Percentiles rank a stretch among this genome's conserved stretches.
Conservation (phyloP, 305 asterid genomes). For the Fraxinus latifolia region DNA sequence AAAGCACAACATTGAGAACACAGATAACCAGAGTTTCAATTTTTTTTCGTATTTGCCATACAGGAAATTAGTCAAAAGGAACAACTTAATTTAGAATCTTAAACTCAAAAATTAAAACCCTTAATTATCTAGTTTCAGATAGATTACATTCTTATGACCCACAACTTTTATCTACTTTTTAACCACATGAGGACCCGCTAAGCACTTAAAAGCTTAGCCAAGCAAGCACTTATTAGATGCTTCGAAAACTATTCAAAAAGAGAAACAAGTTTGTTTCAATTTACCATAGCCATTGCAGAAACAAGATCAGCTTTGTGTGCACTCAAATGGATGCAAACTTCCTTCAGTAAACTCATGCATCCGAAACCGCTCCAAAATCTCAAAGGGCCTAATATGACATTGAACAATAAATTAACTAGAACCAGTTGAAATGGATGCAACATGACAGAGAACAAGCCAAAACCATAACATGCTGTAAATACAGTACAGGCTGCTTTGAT, state of each 20-base stretch:
- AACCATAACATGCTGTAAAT: not conserved
- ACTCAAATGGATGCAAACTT: slow-evolving; percentile 85
- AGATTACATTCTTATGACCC: not conserved
- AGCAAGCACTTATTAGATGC: slow-evolving; percentile 2
- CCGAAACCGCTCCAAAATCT: slow-evolving; percentile 80
- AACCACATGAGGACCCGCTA: not conserved
- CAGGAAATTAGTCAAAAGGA: not conserved
- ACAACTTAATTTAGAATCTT: not conserved
- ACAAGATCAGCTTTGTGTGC: slow-evolving; percentile 70
- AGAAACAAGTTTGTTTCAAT: not conserved
- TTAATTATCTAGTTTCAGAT: not conserved
- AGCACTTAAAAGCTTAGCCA: not conserved
- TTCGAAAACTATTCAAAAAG: not conserved
- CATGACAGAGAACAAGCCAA: not conserved
- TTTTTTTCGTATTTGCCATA: not conserved
- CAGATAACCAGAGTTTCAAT: not conserved
- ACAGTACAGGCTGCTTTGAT: not conserved
- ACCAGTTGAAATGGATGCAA: not conserved
- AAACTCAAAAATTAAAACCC: not conserved
- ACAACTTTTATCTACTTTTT: not conserved
- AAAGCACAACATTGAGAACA: not conserved
- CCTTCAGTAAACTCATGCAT: slow-evolving; percentile 92
- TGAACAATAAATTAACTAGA: not conserved
- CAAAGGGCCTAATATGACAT: slow-evolving; percentile 69
- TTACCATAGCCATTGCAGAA: slow-evolving; percentile 22